Evolutionary conservation across 306 rosid species (phyloP), one percentile per base, ranked within the genome.

Genomic region (Medicago ruthenica): DNA sequence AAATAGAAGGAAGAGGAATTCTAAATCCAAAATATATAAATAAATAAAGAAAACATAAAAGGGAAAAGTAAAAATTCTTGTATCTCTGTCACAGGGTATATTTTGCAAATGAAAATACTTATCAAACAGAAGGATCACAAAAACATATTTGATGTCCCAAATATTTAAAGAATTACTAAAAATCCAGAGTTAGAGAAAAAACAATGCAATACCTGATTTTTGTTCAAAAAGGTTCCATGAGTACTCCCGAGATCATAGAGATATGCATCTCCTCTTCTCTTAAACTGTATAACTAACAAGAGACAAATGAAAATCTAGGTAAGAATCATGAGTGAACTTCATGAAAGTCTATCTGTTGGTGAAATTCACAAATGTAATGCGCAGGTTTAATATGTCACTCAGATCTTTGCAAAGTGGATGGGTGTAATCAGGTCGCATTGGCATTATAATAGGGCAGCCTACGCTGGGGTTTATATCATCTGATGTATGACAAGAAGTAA

Each of bases 241-340:
- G 96, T 90, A 81, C 98, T 94, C 79, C 97, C 97, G n/a, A 94
- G 93, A 66, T 94, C 98, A 83, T 87, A 94, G 50, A 94, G 76
- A 85, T 90, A 92, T 7, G 98, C 98, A 21, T 86, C 80, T 51
- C 97, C 98, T 47, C 86, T 90, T 78, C 87, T 86, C 85, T 87
- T 94, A 66, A 91, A 94, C 76, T 94, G 98, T 24, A 94, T 75
- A 82, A 90, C 98, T 94, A 78, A 40, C 69, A 85, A 76, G 80
- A 41, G 61, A 57, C 76, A 82, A 50, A 72, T 14, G n/a, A 14
- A 69, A 60, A 76, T 77, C 45, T 39, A 7, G 67, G 79, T 82
- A 71, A 71, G 76, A 80, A 76, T 73, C 76, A 21, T 8, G 57
- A 12, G 8, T 1, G 10, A 60, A 71, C 60, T 11, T 63, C n/a